A percentile compares a stretch with the other conserved stretches of the same genome.
Conservation (phyloP, 2,329 filamentous ascomycete species). For the Botrytis aclada region DNA sequence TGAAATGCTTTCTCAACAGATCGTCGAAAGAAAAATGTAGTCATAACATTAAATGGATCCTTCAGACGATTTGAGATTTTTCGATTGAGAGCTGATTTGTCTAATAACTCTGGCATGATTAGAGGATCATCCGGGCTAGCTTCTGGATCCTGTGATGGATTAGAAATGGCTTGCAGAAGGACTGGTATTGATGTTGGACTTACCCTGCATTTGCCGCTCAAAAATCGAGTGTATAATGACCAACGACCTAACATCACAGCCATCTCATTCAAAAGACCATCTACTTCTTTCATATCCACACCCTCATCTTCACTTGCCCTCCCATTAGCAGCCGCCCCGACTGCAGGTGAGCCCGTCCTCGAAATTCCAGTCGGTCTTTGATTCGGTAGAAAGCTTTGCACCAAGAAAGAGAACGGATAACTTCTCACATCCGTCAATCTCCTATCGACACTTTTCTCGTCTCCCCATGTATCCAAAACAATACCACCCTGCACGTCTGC, state of each 20-base stretch:
- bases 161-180: slow-evolving; percentile 34
- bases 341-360: slow-evolving; percentile 73
- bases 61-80: slow-evolving; percentile 75
- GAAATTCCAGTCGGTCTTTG: slow-evolving; percentile 63
- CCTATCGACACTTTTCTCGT: slow-evolving; percentile 80
- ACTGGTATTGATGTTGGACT: slow-evolving; percentile 37
- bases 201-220: slow-evolving; percentile 82
- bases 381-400: slow-evolving; percentile 83
- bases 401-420: slow-evolving; percentile 94
- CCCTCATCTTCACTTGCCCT: slow-evolving; percentile 81
- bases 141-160: slow-evolving; percentile 47
- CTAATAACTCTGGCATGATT: slow-evolving; percentile 68
- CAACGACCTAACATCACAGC: slow-evolving; percentile 89
- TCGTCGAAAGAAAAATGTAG: slow-evolving; percentile 92
- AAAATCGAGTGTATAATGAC: slow-evolving; percentile 87
- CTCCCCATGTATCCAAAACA: slow-evolving; percentile 90
- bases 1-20: slow-evolving; percentile 98
- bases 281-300: slow-evolving; percentile 95
- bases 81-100: slow-evolving; percentile 73
- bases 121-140: slow-evolving; percentile 55
- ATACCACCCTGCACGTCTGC: slow-evolving; percentile 96
- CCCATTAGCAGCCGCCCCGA: slow-evolving; percentile 50
- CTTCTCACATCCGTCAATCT: slow-evolving; percentile 94
- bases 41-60: slow-evolving; percentile 85
- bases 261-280: slow-evolving; percentile 81